phyloP scores from a whole-genome alignment of 2,329 filamentous ascomycete genomes.

The Pezicula carpinea region DNA sequence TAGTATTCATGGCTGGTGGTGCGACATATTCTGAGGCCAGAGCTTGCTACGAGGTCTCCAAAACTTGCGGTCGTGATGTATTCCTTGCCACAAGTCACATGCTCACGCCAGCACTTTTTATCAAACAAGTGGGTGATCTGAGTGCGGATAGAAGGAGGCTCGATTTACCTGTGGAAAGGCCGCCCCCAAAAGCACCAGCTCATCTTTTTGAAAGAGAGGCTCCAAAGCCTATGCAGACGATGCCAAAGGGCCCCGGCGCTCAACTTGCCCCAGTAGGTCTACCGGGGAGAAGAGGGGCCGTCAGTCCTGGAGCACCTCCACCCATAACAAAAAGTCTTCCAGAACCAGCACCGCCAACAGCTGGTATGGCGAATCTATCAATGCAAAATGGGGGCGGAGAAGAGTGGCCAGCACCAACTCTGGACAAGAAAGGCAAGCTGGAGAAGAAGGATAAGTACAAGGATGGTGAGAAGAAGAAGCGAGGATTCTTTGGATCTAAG shows the following conservation, averaged over 20 bases:
- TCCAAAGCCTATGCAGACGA: slow-evolving; percentile 39
- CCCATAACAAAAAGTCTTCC: slow-evolving; percentile 18
- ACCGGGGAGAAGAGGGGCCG: slow-evolving; percentile 17
- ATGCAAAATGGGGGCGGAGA: slow-evolving; percentile 19
- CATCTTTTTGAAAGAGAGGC: slow-evolving; percentile 77
- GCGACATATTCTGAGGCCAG: slow-evolving; percentile 90
- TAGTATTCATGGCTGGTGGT: slow-evolving; percentile 92
- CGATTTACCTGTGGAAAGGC: slow-evolving; percentile 75
- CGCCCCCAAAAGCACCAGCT: slow-evolving; percentile 74
- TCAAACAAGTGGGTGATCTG: slow-evolving; percentile 78
- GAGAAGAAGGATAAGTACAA: slow-evolving; percentile 44
- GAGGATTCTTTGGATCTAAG: slow-evolving; percentile 54
- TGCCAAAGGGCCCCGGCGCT: slow-evolving; percentile 19
- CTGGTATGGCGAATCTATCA: slow-evolving; percentile 19
- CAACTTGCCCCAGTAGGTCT: slow-evolving; percentile 6
- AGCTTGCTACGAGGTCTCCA: slow-evolving; percentile 81
- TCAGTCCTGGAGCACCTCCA: slow-evolving; percentile 21
- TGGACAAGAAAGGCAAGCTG: slow-evolving; percentile 35
- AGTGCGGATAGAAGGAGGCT: slow-evolving; percentile 70
- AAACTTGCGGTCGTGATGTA: slow-evolving; percentile 71
- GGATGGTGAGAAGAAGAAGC: slow-evolving; percentile 48
- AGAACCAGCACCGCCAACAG: slow-evolving; percentile 23
- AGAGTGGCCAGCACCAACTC: slow-evolving; percentile 18
- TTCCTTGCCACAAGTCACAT: slow-evolving; percentile 89
- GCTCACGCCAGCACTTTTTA: slow-evolving; percentile 77